Evolutionary conservation across 2,329 filamentous ascomycete genomes (phyloP), one percentile per base, ranked within the genome.

Genomic region (Fusarium coffeatum): DNA sequence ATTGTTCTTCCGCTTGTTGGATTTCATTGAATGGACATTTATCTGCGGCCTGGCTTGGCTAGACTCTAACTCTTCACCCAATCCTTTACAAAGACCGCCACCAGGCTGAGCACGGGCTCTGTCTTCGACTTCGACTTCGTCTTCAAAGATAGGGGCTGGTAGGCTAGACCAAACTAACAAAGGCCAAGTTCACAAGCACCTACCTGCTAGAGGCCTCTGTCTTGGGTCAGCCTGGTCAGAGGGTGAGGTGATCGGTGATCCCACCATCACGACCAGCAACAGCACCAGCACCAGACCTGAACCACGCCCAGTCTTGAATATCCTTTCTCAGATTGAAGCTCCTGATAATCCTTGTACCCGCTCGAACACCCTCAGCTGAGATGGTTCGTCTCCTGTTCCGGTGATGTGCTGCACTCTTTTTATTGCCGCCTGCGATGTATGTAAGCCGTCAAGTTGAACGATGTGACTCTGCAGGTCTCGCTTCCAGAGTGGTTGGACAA

Each of bases 211-310:
- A 60, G 32, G 30, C 30, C 37, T 55, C 59, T 69, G 34, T 37
- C 34, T 37, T 37, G 58, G 49, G 25, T 53, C 41, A 53, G 50
- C 32, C 60, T 58, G 46, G 50, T 50, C 51, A 62, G 71, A 58
- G 63, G 71, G 73, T 75, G 73, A 75, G 69, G 65, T 72, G 73
- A 75, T 75, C 59, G 47, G 45, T 70, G 60, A 74, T 68, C 63
- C 72, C 67, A 75, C 69, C 62, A 74, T 64, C 56, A 74, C 58
- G 42, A 64, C 47, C 34, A 62, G 59, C 72, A 66, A 45, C 64
- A 55, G 12, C 28, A 15, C 12, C 28, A 30, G 61, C 72, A 66
- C 48, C 64, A 58, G 68, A 71, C 56, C 47, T 59, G 55, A 68
- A 71, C 55, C 64, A 69, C 65, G 50, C 55, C 30, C 42, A 69